phyloP scores from a whole-genome alignment of 1,284 basidiomycete genomes.

The Cryptococcus amylolentus region DNA sequence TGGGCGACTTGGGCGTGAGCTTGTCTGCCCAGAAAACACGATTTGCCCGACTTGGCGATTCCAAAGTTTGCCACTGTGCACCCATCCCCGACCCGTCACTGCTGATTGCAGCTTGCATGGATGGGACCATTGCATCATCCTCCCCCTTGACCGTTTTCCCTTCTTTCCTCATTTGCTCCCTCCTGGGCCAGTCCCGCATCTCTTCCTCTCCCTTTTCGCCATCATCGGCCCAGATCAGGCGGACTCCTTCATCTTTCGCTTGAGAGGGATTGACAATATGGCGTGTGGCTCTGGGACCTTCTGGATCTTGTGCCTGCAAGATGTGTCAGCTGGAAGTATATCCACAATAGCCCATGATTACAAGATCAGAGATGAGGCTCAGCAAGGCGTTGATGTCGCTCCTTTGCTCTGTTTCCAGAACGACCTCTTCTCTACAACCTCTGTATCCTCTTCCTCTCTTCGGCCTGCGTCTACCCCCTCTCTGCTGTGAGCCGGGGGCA shows the following conservation, averaged over 20 bases:
- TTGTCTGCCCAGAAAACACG: no score
- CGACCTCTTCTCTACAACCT: conserved; percentile 15
- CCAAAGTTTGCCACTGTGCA: no score
- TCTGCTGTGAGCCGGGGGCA: not conserved
- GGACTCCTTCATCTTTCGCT: conserved; percentile 17
- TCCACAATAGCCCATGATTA: not conserved
- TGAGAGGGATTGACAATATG: conserved; percentile 17
- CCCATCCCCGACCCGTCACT: not conserved
- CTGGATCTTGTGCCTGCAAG: not conserved
- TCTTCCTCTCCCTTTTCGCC: conserved; percentile 7
- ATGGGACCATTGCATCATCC: not conserved
- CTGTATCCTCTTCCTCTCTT: no score
- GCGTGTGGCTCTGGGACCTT: conserved; percentile 9
- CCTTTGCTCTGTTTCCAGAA: conserved; percentile 10
- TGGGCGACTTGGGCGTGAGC: no score
- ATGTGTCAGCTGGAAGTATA: not conserved
- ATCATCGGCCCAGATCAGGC: conserved; percentile 14
- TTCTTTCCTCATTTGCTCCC: conserved; percentile 10
- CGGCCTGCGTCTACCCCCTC: no score
- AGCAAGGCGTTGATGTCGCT: conserved; percentile 11
- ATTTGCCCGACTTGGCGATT: no score
- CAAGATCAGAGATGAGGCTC: conserved; percentile 2
- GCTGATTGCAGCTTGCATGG: not conserved
- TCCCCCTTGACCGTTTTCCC: conserved; percentile 7
- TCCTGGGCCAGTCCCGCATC: conserved; percentile 17